Evolutionary conservation across 2,329 filamentous ascomycete genomes (phyloP), one percentile per base, ranked within the genome.

Genomic region (Pseudogymnoascus sp.): DNA sequence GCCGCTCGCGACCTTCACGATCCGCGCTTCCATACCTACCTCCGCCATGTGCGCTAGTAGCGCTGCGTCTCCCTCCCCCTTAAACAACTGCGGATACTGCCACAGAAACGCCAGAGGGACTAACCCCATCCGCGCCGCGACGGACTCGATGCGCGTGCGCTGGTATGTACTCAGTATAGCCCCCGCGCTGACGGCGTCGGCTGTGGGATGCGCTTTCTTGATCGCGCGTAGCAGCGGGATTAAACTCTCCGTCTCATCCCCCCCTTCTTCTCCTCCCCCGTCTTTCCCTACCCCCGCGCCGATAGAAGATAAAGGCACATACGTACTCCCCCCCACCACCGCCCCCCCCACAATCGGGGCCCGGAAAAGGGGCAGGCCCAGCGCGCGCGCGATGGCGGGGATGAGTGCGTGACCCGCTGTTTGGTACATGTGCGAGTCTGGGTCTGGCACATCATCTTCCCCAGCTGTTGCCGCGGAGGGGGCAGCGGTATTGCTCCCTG

Each of bases 401-500:
- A 97, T 88, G 17, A 97, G 80, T 64, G 86, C 83, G 76, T 97
- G 91, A 11, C 95, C 95, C 65, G 97, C 90, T 2, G 95, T 99
- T 79, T 99, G 95, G 80, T 97, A 99, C 95, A 99, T 99, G 86
- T 95, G 97, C 78, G 93, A 97, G 76, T 99, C 91, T 70, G 96
- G 82, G 74, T 97, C 90, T 63, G 82, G 77, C 67, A 80, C 78
- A 36, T 82, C 78, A 4, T 75, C 73, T 28, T 73, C 75, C 5
- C 68, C 66, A 33, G 63, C 65, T 26, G 74, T 78, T 59, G 71
- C 62, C n/a, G n/a, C n/a, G n/a, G n/a, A n/a, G n/a, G n/a, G n/a
- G n/a, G 33, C 21, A 21, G 4, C 47, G 17, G 9, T 17, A 28
- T 23, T 61, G 31, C 33, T 15, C 28, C 31, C 38, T 19, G 5